phyloP scores from a whole-genome alignment of 2,329 filamentous ascomycete genomes.

The Aaosphaeria pasadenensis region DNA sequence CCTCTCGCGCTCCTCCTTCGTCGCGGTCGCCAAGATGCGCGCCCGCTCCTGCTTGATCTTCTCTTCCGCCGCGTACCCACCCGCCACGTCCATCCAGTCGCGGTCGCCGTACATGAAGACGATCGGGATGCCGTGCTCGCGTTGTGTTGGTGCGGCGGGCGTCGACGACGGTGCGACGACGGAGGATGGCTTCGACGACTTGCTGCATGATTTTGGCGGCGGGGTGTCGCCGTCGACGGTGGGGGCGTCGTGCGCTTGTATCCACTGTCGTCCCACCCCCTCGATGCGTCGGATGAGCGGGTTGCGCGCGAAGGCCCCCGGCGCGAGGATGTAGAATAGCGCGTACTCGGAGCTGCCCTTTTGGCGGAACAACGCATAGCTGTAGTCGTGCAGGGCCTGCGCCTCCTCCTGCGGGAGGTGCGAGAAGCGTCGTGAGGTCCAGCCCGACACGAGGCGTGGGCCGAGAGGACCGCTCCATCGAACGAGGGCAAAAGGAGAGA shows the following conservation, averaged over 20 bases:
- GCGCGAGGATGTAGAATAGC: conserved; percentile 86
- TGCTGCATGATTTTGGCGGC: conserved; percentile 10
- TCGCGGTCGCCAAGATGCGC: conserved; percentile 59
- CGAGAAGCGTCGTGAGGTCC: conserved; percentile 90
- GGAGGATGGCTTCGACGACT: conserved; percentile 6
- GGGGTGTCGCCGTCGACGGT: conserved; percentile 23
- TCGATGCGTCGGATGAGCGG: conserved; percentile 87
- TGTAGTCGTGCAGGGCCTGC: conserved; percentile 84
- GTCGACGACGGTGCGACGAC: conserved; percentile 5
- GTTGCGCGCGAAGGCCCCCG: conserved; percentile 84
- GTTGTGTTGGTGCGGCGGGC: conserved; percentile 15
- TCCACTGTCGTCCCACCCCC: conserved; percentile 73
- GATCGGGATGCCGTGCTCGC: conserved; percentile 71
- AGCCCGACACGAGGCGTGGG: conserved; percentile 87
- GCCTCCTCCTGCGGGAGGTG: conserved; percentile 79
- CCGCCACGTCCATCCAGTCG: conserved; percentile 97
- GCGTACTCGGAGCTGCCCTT: conserved; percentile 92
- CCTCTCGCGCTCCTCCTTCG: conserved; percentile 62
- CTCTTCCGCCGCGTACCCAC: conserved; percentile 75
- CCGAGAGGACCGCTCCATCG: conserved; percentile 86
- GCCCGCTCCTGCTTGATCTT: conserved; percentile 69
- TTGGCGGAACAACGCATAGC: conserved; percentile 91
- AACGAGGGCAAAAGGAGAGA: conserved; percentile 90
- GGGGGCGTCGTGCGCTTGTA: conserved; percentile 26
- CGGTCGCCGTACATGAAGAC: conserved; percentile 96